phyloP scores from a whole-genome alignment of 192 early-diverging fungal genomes.

The Backusella morwellensis region DNA sequence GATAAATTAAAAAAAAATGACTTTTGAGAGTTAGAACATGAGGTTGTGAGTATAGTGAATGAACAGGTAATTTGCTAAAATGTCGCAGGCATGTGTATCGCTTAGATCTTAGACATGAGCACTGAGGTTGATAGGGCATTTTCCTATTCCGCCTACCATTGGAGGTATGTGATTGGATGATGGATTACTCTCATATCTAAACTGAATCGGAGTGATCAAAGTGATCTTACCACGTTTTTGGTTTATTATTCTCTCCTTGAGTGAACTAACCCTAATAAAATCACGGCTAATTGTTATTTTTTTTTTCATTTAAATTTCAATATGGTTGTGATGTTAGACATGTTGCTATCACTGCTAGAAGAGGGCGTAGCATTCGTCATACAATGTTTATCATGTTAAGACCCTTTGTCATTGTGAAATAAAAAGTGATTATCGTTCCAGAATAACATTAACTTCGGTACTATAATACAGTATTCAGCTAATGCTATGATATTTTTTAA shows the following conservation, averaged over 20 bases:
- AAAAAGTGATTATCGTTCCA: neutral
- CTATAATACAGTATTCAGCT: neutral
- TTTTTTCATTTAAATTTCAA: neutral
- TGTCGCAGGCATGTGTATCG: neutral
- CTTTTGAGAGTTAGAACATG: neutral
- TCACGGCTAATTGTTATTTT: neutral
- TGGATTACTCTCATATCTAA: neutral
- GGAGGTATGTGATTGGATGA: neutral
- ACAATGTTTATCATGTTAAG: too few species aligned
- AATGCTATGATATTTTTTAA: neutral
- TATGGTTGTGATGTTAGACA: neutral
- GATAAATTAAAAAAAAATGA: neutral
- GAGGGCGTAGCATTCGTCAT: too few species aligned
- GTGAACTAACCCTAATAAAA: neutral
- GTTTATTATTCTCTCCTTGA: constrained; percentile 1
- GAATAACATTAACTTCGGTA: neutral
- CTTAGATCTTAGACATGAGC: neutral
- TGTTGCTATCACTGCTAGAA: neutral
- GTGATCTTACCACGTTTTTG: neutral
- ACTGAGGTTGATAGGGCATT: neutral
- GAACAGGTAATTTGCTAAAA: too few species aligned
- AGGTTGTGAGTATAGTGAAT: neutral
- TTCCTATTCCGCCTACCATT: neutral
- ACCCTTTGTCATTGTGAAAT: neutral
- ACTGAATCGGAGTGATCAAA: neutral